phyloP scores from a whole-genome alignment of 805 yeast species.

The Suhomyces sp. region DNA sequence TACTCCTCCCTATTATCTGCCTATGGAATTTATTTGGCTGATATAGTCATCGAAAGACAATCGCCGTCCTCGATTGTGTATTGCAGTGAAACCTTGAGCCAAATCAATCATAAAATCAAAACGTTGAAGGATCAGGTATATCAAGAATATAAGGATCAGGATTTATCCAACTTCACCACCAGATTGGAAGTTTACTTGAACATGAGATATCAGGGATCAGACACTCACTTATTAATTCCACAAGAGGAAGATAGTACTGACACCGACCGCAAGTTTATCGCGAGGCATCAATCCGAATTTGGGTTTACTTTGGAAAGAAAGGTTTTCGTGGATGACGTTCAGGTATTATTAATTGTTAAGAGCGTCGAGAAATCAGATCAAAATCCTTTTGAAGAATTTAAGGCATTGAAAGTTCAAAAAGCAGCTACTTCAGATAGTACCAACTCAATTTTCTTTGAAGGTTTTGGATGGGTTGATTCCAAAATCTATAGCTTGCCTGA shows the following conservation, averaged over 20 bases:
- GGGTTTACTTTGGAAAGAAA: slow-evolving; percentile 37
- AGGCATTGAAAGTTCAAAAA: not conserved
- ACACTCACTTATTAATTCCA: slow-evolving; percentile 75
- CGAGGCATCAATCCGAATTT: slow-evolving; percentile 33
- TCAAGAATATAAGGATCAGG: slow-evolving; percentile 47
- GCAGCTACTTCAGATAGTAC: slow-evolving; percentile 1
- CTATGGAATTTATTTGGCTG: slow-evolving; percentile 81
- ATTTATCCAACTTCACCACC: slow-evolving; percentile 43
- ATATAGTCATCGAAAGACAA: slow-evolving; percentile 40
- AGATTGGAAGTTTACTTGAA: slow-evolving; percentile 66
- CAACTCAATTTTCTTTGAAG: slow-evolving; percentile 53
- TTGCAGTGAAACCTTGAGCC: slow-evolving; percentile 23
- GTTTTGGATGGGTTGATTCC: slow-evolving; percentile 44
- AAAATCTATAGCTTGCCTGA: slow-evolving; percentile 21
- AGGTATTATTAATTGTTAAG: slow-evolving; percentile 24
- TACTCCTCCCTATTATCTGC: slow-evolving; percentile 85
- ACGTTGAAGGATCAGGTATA: slow-evolving; percentile 45
- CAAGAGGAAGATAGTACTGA: slow-evolving; percentile 22
- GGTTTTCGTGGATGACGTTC: slow-evolving; percentile 39
- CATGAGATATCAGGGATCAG: slow-evolving; percentile 85
- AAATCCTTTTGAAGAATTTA: slow-evolving; percentile 20
- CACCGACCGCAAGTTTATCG: slow-evolving; percentile 24
- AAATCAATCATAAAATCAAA: slow-evolving; percentile 46
- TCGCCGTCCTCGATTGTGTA: slow-evolving; percentile 32
- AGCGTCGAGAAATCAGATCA: slow-evolving; percentile 11